Percentiles rank a stretch among this genome's conserved stretches.
These are phyloP conservation scores for Termitomyces sp. DNA, from an alignment of 768 basidiomycete genomes.

Conservation along the genomic window DNA sequence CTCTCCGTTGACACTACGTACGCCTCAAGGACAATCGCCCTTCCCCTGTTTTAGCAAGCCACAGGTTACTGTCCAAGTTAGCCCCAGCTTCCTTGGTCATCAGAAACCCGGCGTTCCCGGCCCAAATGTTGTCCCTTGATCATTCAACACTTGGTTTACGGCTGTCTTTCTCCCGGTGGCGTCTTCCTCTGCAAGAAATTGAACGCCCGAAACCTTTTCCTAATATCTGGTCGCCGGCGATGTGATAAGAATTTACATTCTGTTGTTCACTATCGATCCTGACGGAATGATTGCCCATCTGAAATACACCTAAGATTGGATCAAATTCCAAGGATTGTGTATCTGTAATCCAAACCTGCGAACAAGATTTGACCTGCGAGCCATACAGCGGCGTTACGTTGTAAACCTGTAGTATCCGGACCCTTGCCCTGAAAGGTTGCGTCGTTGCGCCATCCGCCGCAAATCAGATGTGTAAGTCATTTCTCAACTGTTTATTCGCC, in stretches of 20 bases:
- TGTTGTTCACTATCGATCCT: not conserved
- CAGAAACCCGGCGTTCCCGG: conserved; percentile 13
- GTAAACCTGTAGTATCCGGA: not conserved
- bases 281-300: not conserved
- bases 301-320: not conserved
- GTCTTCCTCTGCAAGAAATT: not conserved
- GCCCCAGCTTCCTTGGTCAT: not conserved
- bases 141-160: conserved; percentile 3
- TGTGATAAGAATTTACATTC: not conserved
- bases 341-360: not conserved
- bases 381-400: not conserved
- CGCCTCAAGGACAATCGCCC: not conserved
- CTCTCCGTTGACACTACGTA: not conserved
- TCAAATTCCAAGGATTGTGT: not conserved
- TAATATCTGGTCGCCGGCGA: not conserved
- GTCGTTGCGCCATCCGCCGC: not conserved
- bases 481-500: not conserved
- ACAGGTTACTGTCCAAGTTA: not conserved
- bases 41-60: conserved; percentile 10
- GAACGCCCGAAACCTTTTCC: not conserved
- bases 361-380: not conserved
- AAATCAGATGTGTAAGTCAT: not conserved
- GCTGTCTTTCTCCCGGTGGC: conserved; percentile 12
- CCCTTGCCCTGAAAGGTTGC: not conserved
- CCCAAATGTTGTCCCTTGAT: not conserved